These are phyloP conservation scores for Aspergillus sp. DNA, from an alignment of 2,329 filamentous ascomycete species.

Conservation along the genomic window DNA sequence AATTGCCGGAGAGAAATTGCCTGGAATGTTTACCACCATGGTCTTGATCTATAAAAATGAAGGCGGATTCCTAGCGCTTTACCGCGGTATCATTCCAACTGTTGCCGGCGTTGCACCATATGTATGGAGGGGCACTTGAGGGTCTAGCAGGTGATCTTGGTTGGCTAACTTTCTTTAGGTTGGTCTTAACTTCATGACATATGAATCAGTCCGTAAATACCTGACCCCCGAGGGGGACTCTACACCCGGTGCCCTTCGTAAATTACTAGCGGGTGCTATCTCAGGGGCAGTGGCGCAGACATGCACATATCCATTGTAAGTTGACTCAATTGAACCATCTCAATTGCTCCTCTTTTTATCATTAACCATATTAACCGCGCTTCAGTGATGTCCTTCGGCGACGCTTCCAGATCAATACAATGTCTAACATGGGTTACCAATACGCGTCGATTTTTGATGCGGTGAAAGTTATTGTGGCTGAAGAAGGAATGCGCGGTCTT, in stretches of 20 bases:
- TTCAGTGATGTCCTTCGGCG: slow-evolving; percentile 82
- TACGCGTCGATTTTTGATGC: slow-evolving; percentile 88
- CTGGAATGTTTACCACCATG: slow-evolving; percentile 90
- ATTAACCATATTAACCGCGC: slow-evolving; percentile 9
- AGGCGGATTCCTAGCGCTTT: slow-evolving; percentile 81
- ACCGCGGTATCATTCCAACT: slow-evolving; percentile 90
- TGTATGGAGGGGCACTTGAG: slow-evolving; percentile 45
- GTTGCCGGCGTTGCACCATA: slow-evolving; percentile 95
- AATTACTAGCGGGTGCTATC: slow-evolving; percentile 84
- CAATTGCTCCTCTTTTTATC: background rate
- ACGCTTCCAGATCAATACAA: slow-evolving; percentile 97
- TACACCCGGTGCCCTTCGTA: slow-evolving; percentile 75
- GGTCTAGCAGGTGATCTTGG: background rate
- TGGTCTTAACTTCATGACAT: slow-evolving; percentile 97
- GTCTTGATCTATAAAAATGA: slow-evolving; percentile 83
- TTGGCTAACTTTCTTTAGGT: slow-evolving; percentile 55
- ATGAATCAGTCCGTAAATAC: slow-evolving; percentile 80
- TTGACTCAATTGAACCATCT: background rate
- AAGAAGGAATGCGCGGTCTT: slow-evolving; percentile 81
- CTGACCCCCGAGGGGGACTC: slow-evolving; percentile 85
- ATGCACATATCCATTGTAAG: slow-evolving; percentile 96
- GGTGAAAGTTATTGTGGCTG: slow-evolving; percentile 72
- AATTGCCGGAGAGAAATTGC: slow-evolving; percentile 62
- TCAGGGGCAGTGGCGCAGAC: slow-evolving; percentile 97
- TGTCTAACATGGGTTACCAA: slow-evolving; percentile 96